Evolutionary conservation across 2,329 filamentous ascomycete species (phyloP).

Genomic region (Furcasterigmium sp.): DNA sequence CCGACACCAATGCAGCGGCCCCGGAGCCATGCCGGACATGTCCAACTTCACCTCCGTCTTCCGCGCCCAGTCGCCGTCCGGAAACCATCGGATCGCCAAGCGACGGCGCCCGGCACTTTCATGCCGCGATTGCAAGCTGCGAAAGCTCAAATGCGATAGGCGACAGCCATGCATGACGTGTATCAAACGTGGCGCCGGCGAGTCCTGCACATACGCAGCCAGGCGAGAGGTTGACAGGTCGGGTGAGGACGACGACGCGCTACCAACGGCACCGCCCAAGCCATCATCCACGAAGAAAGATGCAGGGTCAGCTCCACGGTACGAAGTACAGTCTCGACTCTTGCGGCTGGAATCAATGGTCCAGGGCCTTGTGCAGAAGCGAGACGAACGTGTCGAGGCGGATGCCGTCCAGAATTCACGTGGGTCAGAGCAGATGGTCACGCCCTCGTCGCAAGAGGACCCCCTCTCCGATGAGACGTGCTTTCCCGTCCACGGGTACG

Average conservation of each 20-base stretch:
- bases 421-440: neutral
- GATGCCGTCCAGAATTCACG: too few species aligned
- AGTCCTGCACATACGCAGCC: neutral
- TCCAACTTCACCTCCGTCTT: conserved; percentile 27
- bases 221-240: neutral
- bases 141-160: conserved; percentile 37
- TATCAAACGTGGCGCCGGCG: neutral
- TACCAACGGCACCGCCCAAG: too few species aligned
- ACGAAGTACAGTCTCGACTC: conserved; percentile 33
- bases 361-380: conserved; percentile 28
- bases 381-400: too few species aligned
- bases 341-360: conserved; percentile 36
- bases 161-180: neutral
- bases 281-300: too few species aligned
- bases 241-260: too few species aligned
- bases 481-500: conserved; percentile 1
- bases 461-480: conserved; percentile 1
- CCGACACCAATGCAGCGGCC: neutral
- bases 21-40: conserved; percentile 7
- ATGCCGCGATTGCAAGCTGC: conserved; percentile 32
- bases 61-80: conserved; percentile 22
- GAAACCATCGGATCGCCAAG: conserved; percentile 23
- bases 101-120: conserved; percentile 36
- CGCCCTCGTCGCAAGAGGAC: neutral
- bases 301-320: conserved; percentile 14